These are phyloP conservation scores for Termitomyces sp. DNA, from an alignment of 768 basidiomycete genomes.

Conservation along the genomic window DNA sequence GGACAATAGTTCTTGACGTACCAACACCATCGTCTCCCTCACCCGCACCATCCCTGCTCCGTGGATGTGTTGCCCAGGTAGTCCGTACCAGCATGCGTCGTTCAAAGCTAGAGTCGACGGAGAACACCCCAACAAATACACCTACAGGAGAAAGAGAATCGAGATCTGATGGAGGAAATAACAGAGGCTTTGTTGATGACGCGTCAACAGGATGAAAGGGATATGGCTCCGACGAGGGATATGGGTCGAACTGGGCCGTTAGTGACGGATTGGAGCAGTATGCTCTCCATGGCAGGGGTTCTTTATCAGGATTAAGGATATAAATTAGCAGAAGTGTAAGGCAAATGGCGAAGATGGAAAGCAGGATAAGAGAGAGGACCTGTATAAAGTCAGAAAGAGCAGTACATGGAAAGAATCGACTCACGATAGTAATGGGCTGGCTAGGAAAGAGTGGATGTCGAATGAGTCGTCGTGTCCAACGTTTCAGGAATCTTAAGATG, in stretches of 20 bases:
- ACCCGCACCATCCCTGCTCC: slow-evolving; percentile 73
- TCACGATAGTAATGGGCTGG: slow-evolving; percentile 77
- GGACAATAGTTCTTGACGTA: slow-evolving; percentile 80
- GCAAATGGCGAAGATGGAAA: slow-evolving; percentile 77
- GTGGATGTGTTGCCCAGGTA: slow-evolving; percentile 83
- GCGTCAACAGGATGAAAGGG: slow-evolving; percentile 22
- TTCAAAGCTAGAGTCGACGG: slow-evolving; percentile 80
- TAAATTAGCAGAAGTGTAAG: slow-evolving; percentile 88
- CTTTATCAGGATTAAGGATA: slow-evolving; percentile 94
- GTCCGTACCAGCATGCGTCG: slow-evolving; percentile 84
- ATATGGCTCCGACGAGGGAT: slow-evolving; percentile 36
- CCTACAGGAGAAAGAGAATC: slow-evolving; percentile 80
- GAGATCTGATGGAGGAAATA: slow-evolving; percentile 73
- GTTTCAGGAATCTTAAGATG: slow-evolving; percentile 47
- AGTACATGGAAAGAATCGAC: slow-evolving; percentile 19
- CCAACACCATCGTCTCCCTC: slow-evolving; percentile 66
- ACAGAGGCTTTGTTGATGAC: slow-evolving; percentile 28
- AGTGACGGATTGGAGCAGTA: slow-evolving; percentile 77
- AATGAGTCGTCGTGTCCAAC: slow-evolving; percentile 51
- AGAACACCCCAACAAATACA: slow-evolving; percentile 87
- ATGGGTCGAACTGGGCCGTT: slow-evolving; percentile 34
- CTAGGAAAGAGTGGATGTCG: slow-evolving; percentile 76
- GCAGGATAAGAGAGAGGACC: slow-evolving; percentile 70
- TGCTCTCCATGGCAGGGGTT: slow-evolving; percentile 89
- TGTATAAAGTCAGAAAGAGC: slow-evolving; percentile 21